Evolutionary conservation across 371 early-diverging fungal genomes (phyloP).

Genomic region (Rhizomucor miehei): DNA sequence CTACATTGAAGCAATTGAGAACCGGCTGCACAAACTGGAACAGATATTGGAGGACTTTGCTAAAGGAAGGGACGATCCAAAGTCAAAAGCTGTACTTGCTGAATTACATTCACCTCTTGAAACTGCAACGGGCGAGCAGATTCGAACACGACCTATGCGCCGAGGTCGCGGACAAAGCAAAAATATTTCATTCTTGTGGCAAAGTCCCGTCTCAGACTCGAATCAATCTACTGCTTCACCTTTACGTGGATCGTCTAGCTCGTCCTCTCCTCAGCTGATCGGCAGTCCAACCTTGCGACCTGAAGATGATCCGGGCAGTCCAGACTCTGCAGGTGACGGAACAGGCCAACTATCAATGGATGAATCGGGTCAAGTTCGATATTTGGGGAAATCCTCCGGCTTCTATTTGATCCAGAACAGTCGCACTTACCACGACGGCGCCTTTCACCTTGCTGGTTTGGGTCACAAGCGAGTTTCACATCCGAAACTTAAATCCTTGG

Average conservation of each 20-base stretch:
- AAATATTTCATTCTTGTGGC: conserved; percentile 20
- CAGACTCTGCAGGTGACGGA: conserved; percentile 25
- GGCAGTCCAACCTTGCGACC: conserved; percentile 7
- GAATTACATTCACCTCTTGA: conserved; percentile 57
- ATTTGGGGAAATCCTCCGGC: conserved; percentile 47
- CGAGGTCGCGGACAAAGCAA: conserved; percentile 26
- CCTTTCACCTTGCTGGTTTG: conserved; percentile 33
- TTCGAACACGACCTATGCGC: conserved; percentile 36
- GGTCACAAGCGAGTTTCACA: conserved; percentile 18
- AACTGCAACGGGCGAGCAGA: conserved; percentile 43
- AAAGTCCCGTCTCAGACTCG: background rate
- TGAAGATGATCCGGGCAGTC: conserved; percentile 9
- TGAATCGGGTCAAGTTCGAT: conserved; percentile 45
- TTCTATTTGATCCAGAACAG: conserved; percentile 44
- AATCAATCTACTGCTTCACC: background rate
- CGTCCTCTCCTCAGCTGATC: conserved; percentile 1
- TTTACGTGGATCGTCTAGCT: background rate
- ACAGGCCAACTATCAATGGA: conserved; percentile 45
- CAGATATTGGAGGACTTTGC: conserved; percentile 51
- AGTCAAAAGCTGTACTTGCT: conserved; percentile 46
- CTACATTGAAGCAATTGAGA: conserved; percentile 74
- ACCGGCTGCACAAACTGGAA: conserved; percentile 61
- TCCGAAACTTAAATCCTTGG: conserved; percentile 7
- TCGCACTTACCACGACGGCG: conserved; percentile 43
- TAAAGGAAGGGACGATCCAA: conserved; percentile 50